These are phyloP conservation scores for Hanseniaspora jakobsenii DNA, from an alignment of 805 yeast genomes.

Conservation along the genomic window DNA sequence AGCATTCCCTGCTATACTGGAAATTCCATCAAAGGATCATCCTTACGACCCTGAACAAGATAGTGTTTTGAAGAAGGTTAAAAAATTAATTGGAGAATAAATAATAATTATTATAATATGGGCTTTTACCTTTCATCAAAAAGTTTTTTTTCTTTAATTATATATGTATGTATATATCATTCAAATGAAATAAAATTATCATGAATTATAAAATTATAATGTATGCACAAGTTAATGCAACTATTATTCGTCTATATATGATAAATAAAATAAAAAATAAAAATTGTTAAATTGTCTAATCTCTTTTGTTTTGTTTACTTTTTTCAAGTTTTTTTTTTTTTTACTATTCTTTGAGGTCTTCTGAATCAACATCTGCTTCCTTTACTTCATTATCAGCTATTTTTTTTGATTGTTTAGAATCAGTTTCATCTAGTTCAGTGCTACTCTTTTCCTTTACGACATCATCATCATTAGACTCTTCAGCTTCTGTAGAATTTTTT, in stretches of 20 bases:
- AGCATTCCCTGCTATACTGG: slow-evolving; percentile 93
- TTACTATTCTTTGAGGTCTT: slow-evolving; percentile 10
- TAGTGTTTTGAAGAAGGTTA: slow-evolving; percentile 83
- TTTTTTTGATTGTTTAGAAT: slow-evolving; percentile 10
- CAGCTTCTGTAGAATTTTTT: slow-evolving; percentile 17
- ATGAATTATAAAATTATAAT: too few species aligned
- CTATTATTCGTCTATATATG: too few species aligned
- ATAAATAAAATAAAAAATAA: too few species aligned
- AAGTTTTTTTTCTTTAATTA: too few species aligned
- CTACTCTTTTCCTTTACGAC: slow-evolving; percentile 16
- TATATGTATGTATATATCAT: too few species aligned
- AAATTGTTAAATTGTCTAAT: too few species aligned
- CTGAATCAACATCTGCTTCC: slow-evolving; percentile 10
- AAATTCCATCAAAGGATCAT: slow-evolving; percentile 96
- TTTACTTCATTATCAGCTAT: slow-evolving; percentile 11
- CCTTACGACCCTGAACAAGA: slow-evolving; percentile 99
- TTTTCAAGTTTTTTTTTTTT: too few species aligned
- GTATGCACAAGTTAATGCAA: too few species aligned
- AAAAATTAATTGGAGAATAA: slow-evolving; percentile 87
- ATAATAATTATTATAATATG: neutral
- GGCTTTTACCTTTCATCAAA: too few species aligned
- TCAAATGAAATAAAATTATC: too few species aligned
- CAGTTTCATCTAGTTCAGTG: slow-evolving; percentile 1
- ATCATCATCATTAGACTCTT: slow-evolving; percentile 15
- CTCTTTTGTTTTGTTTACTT: too few species aligned